Evolutionary conservation across 1,139 yeast species (phyloP).

Genomic region (Suhomyces kunorum): DNA sequence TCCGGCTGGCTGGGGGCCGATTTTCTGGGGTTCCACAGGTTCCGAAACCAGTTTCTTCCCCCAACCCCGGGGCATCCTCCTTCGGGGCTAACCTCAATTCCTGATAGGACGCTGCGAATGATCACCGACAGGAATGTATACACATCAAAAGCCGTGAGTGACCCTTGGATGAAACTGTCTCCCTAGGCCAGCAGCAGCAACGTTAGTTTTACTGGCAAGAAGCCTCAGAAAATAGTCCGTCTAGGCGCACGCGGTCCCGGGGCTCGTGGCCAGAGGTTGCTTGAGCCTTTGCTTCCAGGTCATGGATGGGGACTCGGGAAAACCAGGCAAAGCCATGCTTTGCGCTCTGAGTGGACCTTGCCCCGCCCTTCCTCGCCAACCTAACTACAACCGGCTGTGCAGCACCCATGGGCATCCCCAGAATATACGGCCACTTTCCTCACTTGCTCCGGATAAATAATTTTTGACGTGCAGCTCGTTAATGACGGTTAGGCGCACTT

Average conservation of each 20-base stretch:
- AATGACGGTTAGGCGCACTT: conserved; percentile 3
- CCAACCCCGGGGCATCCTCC: too few species aligned
- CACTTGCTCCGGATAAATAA: conserved; percentile 1
- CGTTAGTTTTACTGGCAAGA: too few species aligned
- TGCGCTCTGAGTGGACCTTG: background rate
- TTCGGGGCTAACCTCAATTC: too few species aligned
- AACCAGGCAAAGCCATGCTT: background rate
- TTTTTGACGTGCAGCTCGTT: conserved; percentile 4
- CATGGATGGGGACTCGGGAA: background rate
- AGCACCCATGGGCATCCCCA: background rate
- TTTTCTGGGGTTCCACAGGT: too few species aligned
- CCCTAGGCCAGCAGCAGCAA: background rate
- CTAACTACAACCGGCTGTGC: conserved; percentile 1
- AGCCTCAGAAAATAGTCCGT: too few species aligned
- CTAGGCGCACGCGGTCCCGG: too few species aligned
- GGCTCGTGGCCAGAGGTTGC: background rate
- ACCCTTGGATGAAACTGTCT: background rate
- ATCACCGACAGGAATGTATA: too few species aligned
- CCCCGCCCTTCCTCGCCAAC: background rate
- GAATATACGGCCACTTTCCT: too few species aligned
- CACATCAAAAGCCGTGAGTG: background rate
- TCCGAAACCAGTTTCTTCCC: too few species aligned
- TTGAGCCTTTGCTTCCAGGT: background rate
- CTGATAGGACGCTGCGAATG: too few species aligned
- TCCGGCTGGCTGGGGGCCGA: too few species aligned